These are phyloP conservation scores for Gloeopeniophorella convolvens DNA, from an alignment of 768 basidiomycete species.

Conservation along the genomic window DNA sequence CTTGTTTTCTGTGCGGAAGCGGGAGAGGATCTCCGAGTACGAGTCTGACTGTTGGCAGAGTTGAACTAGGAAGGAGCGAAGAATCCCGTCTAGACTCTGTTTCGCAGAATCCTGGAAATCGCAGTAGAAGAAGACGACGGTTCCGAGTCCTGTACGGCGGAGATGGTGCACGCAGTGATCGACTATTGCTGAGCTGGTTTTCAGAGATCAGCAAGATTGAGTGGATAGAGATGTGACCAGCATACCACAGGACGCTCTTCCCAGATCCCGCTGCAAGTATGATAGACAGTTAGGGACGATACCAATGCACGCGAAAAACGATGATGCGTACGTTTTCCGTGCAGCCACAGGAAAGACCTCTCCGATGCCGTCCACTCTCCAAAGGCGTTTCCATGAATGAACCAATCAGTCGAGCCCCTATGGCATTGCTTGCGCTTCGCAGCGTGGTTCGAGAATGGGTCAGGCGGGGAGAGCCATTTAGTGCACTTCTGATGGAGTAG, in stretches of 20 bases:
- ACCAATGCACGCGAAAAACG: too few relatives aligned
- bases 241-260: conserved; percentile 3
- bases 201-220: too few relatives aligned
- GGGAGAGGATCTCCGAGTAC: not conserved
- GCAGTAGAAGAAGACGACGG: not conserved
- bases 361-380: not conserved
- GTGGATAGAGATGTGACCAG: too few relatives aligned
- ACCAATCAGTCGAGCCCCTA: not conserved
- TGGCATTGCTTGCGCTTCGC: not conserved
- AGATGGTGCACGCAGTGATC: not conserved
- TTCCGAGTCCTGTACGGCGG: not conserved
- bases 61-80: not conserved
- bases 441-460: conserved; percentile 1
- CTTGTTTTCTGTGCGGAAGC: not conserved
- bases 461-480: conserved; percentile 1
- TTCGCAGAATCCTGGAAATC: not conserved
- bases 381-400: not conserved
- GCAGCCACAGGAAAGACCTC: conserved; percentile 1
- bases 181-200: not conserved
- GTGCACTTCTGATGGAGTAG: too few relatives aligned
- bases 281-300: not conserved
- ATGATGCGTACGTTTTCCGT: not conserved
- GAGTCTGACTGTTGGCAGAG: not conserved
- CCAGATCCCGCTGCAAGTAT: not conserved
- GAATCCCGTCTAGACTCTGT: not conserved